Evolutionary conservation across 2,329 filamentous ascomycete genomes (phyloP).

Genomic region (Proliferodiscus dingleyae): DNA sequence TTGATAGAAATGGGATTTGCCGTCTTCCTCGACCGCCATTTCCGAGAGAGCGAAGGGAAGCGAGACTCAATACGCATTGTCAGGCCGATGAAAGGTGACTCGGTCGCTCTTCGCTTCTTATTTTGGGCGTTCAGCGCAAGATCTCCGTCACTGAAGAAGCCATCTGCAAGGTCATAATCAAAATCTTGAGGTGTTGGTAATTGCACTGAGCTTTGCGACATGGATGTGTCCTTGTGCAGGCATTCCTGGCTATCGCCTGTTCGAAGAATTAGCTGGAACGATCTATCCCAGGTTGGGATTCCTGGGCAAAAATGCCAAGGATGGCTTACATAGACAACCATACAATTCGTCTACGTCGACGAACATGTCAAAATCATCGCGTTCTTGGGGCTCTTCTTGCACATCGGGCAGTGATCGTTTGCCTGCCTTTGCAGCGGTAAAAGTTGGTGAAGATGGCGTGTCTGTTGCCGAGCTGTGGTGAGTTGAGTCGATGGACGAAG

Average conservation of each 20-base stretch:
- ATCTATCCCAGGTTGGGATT: too few relatives aligned
- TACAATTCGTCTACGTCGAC: constrained; percentile 49
- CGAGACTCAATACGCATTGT: constrained; percentile 62
- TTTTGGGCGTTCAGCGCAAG: constrained; percentile 41
- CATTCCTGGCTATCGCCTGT: constrained; percentile 57
- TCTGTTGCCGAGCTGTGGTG: constrained; percentile 43
- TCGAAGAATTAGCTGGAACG: constrained; percentile 24
- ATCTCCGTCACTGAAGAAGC: constrained; percentile 62
- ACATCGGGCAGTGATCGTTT: constrained; percentile 75
- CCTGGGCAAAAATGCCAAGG: too few relatives aligned
- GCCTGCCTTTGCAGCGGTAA: constrained; percentile 47
- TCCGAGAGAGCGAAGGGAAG: constrained; percentile 47
- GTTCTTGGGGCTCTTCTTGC: constrained; percentile 74
- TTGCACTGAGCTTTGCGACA: constrained; percentile 30
- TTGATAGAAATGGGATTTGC: constrained; percentile 25
- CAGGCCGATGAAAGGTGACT: constrained; percentile 57
- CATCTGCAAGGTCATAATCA: constrained; percentile 59
- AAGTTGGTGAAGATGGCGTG: constrained; percentile 53
- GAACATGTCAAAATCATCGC: constrained; percentile 51
- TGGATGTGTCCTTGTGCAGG: constrained; percentile 44
- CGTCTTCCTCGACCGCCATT: constrained; percentile 47
- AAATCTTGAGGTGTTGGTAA: constrained; percentile 42
- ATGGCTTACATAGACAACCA: constrained; percentile 72
- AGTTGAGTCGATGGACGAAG: constrained; percentile 68
- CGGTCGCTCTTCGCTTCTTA: constrained; percentile 55